Evolutionary conservation across 2,329 filamentous ascomycete genomes (phyloP), one percentile per base, ranked within the genome.

Genomic region (Hypomyces perniciosus): DNA sequence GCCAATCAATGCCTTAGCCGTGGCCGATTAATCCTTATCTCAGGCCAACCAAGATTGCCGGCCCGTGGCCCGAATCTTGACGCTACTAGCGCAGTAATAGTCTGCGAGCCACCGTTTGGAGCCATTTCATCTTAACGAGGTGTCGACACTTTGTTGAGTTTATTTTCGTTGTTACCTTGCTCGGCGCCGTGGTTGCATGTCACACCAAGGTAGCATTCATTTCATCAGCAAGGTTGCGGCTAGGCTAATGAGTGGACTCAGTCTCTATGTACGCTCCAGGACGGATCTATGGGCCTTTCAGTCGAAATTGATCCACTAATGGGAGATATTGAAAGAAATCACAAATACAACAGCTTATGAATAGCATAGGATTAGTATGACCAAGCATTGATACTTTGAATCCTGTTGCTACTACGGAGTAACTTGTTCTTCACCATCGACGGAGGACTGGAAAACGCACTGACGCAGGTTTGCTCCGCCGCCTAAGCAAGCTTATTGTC

Each of bases 21-120:
- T 52, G 35, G 44, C 52, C 52, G 54, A 54, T 45, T 44, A 50
- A 57, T 62, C 51, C 72, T 74, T 74, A 74, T 74, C 72, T 70
- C 57, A 56, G 58, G 53, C 69, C 71, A 72, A 69, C 64, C 65
- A 71, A 50, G 47, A 60, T 41, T 55, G 51, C 48, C 56, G 52
- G 56, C 46, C 57, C 47, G 52, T 54, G 50, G 44, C 50, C 53
- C 53, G 51, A 46, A 58, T 54, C 53, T 60, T 48, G 41, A 51
- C 55, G 51, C 57, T 58, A 59, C 42, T 44, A 49, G 44, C 41
- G 42, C 35, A 37, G 38, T 13, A 38, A 44, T 52, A 50, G 51
- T 39, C 42, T 53, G 46, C 27, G 33, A 42, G 10, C 40, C 4
- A 38, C 26, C 44, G 34, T 30, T 43, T 34, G 30, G 41, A 41